A percentile compares a stretch with the other conserved stretches of the same genome.
Conservation (phyloP, 148 eudicot genomes). For the Amaranthus hypochondriacus region DNA sequence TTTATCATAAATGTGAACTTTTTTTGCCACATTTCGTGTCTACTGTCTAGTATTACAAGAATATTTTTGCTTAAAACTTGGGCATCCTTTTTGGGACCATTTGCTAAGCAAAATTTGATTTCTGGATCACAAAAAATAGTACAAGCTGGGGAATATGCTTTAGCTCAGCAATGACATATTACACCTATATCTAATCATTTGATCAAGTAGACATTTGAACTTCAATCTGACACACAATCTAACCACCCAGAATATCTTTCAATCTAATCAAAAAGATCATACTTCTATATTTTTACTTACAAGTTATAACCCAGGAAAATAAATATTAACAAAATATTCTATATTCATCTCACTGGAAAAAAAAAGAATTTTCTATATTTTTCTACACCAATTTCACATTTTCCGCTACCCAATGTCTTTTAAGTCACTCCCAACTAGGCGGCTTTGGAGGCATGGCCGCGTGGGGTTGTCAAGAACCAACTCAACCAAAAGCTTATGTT, state of each 20-base stretch:
- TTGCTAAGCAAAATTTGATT: slow-evolving; percentile 2
- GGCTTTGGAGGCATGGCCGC: too few species aligned
- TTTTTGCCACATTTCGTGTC: background rate
- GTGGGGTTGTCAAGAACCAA: too few species aligned
- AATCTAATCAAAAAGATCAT: background rate
- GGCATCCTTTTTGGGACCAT: slow-evolving; percentile 7
- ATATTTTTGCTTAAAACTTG: background rate
- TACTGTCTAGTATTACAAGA: background rate
- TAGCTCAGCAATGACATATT: slow-evolving; percentile 3
- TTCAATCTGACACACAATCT: slow-evolving; percentile 3
- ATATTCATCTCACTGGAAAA: background rate
- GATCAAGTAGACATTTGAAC: background rate
- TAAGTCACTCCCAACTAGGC: too few species aligned
- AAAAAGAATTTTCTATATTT: background rate
- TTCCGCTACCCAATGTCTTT: too few species aligned
- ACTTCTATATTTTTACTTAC: background rate
- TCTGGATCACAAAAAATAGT: background rate
- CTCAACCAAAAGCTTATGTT: too few species aligned
- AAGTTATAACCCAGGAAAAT: background rate
- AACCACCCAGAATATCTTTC: background rate
- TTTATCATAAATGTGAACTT: too few species aligned
- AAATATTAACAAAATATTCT: background rate
- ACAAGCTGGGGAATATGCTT: slow-evolving; percentile 3
- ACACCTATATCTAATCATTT: slow-evolving; percentile 7
- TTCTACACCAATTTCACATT: background rate